phyloP scores from a whole-genome alignment of 2,329 filamentous ascomycete genomes.

The Penicillium sp. region DNA sequence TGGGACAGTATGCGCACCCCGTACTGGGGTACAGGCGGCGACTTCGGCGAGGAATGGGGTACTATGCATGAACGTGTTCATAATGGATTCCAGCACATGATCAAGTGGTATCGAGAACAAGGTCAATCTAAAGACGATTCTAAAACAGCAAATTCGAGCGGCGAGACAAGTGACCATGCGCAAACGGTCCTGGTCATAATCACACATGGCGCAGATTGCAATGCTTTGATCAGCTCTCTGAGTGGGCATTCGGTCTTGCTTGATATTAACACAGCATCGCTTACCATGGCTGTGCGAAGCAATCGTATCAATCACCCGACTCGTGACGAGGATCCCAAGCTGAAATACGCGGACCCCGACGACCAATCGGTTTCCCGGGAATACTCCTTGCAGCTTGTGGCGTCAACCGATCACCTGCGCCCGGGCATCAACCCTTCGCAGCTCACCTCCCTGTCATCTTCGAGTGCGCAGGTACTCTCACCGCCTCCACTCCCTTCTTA shows the following conservation, averaged over 20 bases:
- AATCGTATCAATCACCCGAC: conserved; percentile 21
- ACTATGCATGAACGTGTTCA: conserved; percentile 90
- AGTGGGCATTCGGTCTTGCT: conserved; percentile 87
- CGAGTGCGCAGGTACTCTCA: conserved; percentile 18
- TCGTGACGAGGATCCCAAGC: conserved; percentile 7
- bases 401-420: conserved; percentile 60
- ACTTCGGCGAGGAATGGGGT: conserved; percentile 91
- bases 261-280: conserved; percentile 82
- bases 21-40: conserved; percentile 82
- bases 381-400: conserved; percentile 58
- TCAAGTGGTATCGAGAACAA: conserved; percentile 73
- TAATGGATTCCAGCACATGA: conserved; percentile 69
- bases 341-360: conserved; percentile 7
- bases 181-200: conserved; percentile 82
- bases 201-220: conserved; percentile 93
- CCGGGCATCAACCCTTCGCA: conserved; percentile 41
- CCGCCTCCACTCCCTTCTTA: conserved; percentile 29
- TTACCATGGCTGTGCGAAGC: conserved; percentile 79
- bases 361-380: conserved; percentile 45
- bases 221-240: conserved; percentile 87
- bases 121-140: conserved; percentile 12
- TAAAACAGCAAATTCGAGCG: conserved; percentile 6
- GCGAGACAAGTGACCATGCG: conserved; percentile 49
- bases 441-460: conserved; percentile 23
- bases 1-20: conserved; percentile 88